Evolutionary conservation across 2,329 filamentous ascomycete species (phyloP), one percentile per base, ranked within the genome.

Genomic region (Diaporthe batatas): DNA sequence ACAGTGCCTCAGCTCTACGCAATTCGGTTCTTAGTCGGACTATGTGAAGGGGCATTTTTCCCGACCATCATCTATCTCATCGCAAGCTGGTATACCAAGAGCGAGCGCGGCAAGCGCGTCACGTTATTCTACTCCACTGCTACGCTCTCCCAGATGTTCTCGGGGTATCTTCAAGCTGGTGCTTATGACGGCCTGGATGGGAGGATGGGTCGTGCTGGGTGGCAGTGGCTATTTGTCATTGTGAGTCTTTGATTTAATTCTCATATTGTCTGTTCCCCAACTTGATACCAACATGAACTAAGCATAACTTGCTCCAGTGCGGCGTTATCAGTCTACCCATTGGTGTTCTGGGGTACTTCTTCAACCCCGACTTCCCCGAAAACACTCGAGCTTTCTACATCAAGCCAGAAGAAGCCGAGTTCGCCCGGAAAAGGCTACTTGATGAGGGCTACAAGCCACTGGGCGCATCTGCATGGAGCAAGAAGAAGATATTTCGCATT

Each of bases 141-240:
- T 12, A 64, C 53, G 1, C 78, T 87, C 0, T 86, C 85, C 0
- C 80, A 82, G 1, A 86, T 88, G 84, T 84, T 88, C 49, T 83
- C 84, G 53, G 86, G 86, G 0, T 88, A 87, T 71, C 79, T 88
- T 0, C 85, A 87, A 75, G 83, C 86, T 6, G 86, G 84, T 1
- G 85, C 85, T 0, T 87, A 88, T 76, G 84, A 81, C 12, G 85
- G 85, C 54, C 80, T 88, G 0, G 84, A 86, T 51, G 86, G 86
- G 0, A 80, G 84, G 0, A 76, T 75, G 3, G 86, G 85, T 0
- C 82, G 84, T 78, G 79, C 83, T 0, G 86, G 86, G 0, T 87
- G 85, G 85, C 74, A 81, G 54, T 84, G 83, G 86, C 78, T 88
- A 0, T 89, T 89, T 57, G 85, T 89, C 18, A 87, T 89, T 44